phyloP scores from a whole-genome alignment of 2,329 filamentous ascomycete genomes.

The Endothia cerciana region DNA sequence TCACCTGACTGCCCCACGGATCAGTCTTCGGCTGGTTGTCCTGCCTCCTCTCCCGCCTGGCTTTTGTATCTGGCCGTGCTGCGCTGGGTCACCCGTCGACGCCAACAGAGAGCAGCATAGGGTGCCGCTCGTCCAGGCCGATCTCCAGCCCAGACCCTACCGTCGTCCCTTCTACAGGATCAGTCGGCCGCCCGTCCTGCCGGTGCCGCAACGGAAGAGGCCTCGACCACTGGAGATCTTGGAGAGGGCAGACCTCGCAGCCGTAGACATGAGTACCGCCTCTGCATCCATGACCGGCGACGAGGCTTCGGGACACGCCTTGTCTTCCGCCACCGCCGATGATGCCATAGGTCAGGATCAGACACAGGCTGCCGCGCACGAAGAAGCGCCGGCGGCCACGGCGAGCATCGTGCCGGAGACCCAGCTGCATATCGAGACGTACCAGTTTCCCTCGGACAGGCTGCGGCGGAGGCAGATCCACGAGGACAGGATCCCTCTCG shows the following conservation, averaged over 20 bases:
- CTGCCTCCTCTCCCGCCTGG: neutral
- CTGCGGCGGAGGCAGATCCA: slow-evolving; percentile 34
- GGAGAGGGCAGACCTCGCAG: neutral
- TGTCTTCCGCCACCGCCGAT: neutral
- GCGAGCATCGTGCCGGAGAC: slow-evolving; percentile 26
- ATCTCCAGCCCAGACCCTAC: neutral
- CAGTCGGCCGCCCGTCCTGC: neutral
- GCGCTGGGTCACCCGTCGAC: neutral
- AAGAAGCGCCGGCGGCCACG: slow-evolving; percentile 13
- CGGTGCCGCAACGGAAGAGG: neutral
- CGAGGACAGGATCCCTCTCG: slow-evolving; percentile 39
- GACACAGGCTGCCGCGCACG: neutral
- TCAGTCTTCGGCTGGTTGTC: no score
- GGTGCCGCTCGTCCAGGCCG: neutral
- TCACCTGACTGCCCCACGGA: slow-evolving; percentile 3
- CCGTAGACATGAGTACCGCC: neutral
- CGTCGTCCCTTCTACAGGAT: neutral
- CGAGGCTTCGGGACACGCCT: slow-evolving; percentile 6
- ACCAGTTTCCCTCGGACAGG: slow-evolving; percentile 37
- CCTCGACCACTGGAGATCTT: neutral
- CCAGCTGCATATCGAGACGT: slow-evolving; percentile 30
- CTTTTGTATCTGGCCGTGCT: neutral
- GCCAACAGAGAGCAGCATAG: neutral
- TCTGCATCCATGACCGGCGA: neutral
- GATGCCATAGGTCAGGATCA: slow-evolving; percentile 18